These are phyloP conservation scores for Monilinia vaccinii-corymbosi DNA, from an alignment of 2,329 filamentous ascomycete genomes.

Conservation along the genomic window DNA sequence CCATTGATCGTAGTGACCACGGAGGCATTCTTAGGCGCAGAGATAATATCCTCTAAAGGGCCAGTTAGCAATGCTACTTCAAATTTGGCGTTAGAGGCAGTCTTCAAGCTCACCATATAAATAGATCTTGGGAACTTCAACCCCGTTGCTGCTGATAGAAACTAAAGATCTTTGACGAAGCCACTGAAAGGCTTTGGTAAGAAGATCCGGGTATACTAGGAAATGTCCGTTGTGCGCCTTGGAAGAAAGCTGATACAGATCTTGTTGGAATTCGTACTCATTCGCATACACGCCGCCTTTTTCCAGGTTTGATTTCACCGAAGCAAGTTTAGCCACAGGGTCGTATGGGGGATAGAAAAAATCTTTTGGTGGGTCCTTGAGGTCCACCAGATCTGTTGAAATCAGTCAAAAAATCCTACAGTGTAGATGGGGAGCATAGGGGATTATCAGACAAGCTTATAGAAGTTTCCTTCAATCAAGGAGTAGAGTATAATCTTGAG, in stretches of 20 bases:
- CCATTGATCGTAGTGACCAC: slow-evolving; percentile 48
- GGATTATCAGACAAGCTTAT: not conserved
- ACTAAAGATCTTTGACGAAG: slow-evolving; percentile 42
- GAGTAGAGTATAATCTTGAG: not conserved
- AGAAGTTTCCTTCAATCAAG: not conserved
- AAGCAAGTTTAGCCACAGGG: slow-evolving; percentile 37
- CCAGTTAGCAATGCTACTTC: not conserved
- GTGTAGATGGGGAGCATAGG: not conserved
- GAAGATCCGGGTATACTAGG: slow-evolving; percentile 42
- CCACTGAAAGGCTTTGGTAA: slow-evolving; percentile 43
- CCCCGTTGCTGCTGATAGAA: slow-evolving; percentile 52
- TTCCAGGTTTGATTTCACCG: slow-evolving; percentile 36
- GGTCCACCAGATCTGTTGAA: slow-evolving; percentile 23
- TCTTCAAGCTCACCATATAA: slow-evolving; percentile 33
- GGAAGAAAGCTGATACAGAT: slow-evolving; percentile 43
- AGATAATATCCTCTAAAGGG: slow-evolving; percentile 33
- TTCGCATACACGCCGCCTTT: slow-evolving; percentile 34
- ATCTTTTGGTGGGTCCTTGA: slow-evolving; percentile 41
- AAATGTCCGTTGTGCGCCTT: slow-evolving; percentile 59
- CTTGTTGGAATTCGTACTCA: slow-evolving; percentile 47
- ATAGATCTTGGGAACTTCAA: slow-evolving; percentile 48
- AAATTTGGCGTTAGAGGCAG: not conserved
- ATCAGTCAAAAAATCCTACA: not conserved
- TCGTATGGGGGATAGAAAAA: slow-evolving; percentile 43
- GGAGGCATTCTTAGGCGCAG: slow-evolving; percentile 35